Base-by-base conservation (phyloP, 331 rosid genomes). In the Dryas integrifolia region DNA sequence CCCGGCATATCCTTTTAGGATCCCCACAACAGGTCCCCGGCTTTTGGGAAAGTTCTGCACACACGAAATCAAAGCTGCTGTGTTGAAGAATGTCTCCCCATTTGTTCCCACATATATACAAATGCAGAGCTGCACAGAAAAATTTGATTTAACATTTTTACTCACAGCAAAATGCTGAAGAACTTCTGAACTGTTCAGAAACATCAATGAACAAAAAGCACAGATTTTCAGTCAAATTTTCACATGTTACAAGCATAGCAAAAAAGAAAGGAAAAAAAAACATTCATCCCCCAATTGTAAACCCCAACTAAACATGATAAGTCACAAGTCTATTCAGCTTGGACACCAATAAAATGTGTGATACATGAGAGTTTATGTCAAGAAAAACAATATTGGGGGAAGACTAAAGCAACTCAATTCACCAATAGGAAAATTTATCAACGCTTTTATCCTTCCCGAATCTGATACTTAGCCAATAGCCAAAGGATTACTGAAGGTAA, bases 61-160 rank as follows among this genome's bases (percentile, higher is more conserved):
- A 13, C 96, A 80, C 0, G 97, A 88, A 75, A 90, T 86, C 5
- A 92, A 75, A 21, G 90, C 76, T 13, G 88, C 92, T 15, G 98
- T 90, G 85, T 90, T 92, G 96, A 88, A 92, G 81, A 83, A 92
- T 5, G 97, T 92, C 65, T 84, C 82, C 7, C 92, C 96, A 43
- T 90, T 92, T 51, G 91, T 86, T 78, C 97, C 98, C 72, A 90
- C 79, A 14, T 68, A 87, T 67, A 90, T 74, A 51, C 69, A 68
- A 58, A 86, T 15, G 79, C 92, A 90, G 69, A 92, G 74, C 98
- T 92, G 92, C 78, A 85, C 15, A 82, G 16, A 3, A 68, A n/a
- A 66, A 67, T 12, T n/a, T 47, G 63, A 24, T 57, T 11, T 11
- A 48, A 4, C 58, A 61, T 9, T 13, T 56, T 7, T 30, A 48